A percentile compares a stretch with the other conserved stretches of the same genome.
Evolutionary conservation across 2,329 filamentous ascomycete genomes (phyloP).

Genomic region (Thermothelomyces thermophilus): DNA sequence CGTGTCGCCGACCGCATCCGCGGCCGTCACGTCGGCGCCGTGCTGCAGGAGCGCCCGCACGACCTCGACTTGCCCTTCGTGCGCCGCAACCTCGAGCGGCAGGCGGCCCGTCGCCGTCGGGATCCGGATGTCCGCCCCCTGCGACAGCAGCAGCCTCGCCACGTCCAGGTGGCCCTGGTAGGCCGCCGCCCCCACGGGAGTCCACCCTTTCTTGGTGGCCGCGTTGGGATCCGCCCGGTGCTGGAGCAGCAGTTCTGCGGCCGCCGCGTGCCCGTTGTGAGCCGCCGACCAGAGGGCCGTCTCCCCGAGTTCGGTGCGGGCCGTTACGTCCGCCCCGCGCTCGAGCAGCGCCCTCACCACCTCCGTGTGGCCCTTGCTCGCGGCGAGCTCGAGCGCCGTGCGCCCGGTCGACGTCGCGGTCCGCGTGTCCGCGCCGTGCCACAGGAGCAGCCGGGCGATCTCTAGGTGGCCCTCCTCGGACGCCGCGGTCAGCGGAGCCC

Average conservation of each 20-base stretch:
- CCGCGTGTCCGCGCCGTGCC: neutral
- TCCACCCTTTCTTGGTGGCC: neutral
- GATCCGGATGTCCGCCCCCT: neutral
- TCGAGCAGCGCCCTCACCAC: neutral
- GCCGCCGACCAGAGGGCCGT: neutral
- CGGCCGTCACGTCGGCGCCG: neutral
- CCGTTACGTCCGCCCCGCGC: neutral
- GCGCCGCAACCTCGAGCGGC: neutral
- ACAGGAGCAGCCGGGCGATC: neutral
- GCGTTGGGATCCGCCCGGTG: neutral
- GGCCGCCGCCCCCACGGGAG: neutral
- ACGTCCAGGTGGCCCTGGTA: neutral
- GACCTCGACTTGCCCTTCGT: neutral
- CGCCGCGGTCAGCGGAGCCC: neutral
- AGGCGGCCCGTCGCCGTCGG: neutral
- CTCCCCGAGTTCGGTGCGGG: neutral
- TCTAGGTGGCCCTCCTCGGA: neutral
- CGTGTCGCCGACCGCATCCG: neutral
- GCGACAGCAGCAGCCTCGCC: neutral
- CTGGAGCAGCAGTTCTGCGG: neutral
- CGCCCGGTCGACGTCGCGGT: neutral
- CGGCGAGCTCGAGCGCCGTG: neutral
- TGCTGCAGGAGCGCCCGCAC: neutral
- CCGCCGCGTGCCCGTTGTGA: neutral
- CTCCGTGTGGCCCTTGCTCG: neutral